Evolutionary conservation across 2,329 filamentous ascomycete genomes (phyloP), one percentile per base, ranked within the genome.

Genomic region (Rugonectria rugulosa): DNA sequence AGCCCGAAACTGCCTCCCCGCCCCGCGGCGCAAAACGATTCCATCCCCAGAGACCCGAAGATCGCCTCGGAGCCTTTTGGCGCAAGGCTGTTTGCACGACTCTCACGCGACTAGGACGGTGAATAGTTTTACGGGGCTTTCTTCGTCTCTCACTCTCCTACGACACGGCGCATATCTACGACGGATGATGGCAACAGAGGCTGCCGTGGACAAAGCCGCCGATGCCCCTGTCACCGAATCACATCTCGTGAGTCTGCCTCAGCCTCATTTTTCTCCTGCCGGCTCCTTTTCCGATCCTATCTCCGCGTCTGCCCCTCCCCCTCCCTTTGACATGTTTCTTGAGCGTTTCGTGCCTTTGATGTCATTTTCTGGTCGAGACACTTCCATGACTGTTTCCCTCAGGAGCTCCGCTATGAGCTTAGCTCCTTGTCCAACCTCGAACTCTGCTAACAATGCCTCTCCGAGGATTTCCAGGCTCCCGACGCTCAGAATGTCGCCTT

Each of bases 161-260:
- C 62, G 53, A 72, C 49, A 68, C 66, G 68, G 72, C 69, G 70
- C 67, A 71, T 69, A 69, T 67, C 71, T 71, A 77, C 75, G 74
- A 80, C 82, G 82, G 81, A 86, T 83, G 82, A 86, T 86, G 83
- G 83, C 83, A 80, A 82, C 82, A 79, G 83, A 84, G 81, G 78
- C 80, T 77, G 77, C 78, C 71, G 75, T 78, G 73, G 75, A 79
- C 69, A 79, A 75, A 75, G 75, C 77, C 74, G 78, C 78, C 73
- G 79, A 82, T 80, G 80, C 78, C 76, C 76, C 79, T 77, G 72
- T 77, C 71, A 75, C 76, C 68, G 74, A 77, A 65, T 67, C 75
- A 64, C 73, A 77, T 71, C 74, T 73, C 67, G 80, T 82, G 66
- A 76, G 78, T 75, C 51, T 46, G 12, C 43, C 36, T 56, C 45